A percentile compares a stretch with the other conserved stretches of the same genome.
These are phyloP conservation scores for Wallacemonas sp. DNA, from an alignment of 208 protist genomes.

Conservation along the genomic window DNA sequence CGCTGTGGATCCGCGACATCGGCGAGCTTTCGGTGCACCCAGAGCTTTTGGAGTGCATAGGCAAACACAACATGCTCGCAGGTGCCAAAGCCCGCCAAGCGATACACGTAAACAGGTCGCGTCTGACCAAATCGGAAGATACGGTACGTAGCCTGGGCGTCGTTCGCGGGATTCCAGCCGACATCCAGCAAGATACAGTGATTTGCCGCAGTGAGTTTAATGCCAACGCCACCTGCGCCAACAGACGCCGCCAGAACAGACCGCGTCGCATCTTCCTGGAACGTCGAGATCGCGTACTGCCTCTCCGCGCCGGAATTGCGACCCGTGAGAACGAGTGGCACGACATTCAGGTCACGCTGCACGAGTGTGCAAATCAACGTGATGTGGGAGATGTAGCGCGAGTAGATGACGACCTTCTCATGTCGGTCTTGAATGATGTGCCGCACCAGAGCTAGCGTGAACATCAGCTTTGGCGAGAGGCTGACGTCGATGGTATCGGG, in stretches of 20 bases:
- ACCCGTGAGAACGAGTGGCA: conserved; percentile 47
- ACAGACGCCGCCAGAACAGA: conserved; percentile 92
- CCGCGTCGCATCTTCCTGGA: conserved; percentile 40
- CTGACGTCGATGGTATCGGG: conserved; percentile 23
- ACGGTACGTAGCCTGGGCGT: conserved; percentile 93
- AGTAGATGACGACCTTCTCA: conserved; percentile 87
- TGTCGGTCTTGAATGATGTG: conserved; percentile 43
- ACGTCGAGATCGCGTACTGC: conserved; percentile 52
- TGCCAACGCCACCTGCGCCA: conserved; percentile 89
- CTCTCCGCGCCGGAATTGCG: conserved; percentile 36
- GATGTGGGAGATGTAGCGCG: conserved; percentile 64
- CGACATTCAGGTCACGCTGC: conserved; percentile 21
- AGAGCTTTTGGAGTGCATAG: conserved; percentile 82
- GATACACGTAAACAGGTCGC: conserved; percentile 89
- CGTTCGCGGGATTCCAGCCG: conserved; percentile 90
- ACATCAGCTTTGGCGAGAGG: conserved; percentile 68
- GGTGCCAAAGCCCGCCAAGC: conserved; percentile 89
- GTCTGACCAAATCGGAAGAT: conserved; percentile 94
- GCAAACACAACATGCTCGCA: conserved; percentile 93
- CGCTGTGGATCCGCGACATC: conserved; percentile 75
- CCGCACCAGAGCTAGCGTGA: conserved; percentile 50
- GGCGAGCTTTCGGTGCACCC: conserved; percentile 85
- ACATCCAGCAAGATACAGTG: conserved; percentile 96
- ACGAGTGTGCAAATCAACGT: conserved; percentile 46
- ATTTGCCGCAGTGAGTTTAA: conserved; percentile 93